Base-by-base conservation (phyloP, 768 basidiomycete genomes). In the Podaxis sp. region DNA sequence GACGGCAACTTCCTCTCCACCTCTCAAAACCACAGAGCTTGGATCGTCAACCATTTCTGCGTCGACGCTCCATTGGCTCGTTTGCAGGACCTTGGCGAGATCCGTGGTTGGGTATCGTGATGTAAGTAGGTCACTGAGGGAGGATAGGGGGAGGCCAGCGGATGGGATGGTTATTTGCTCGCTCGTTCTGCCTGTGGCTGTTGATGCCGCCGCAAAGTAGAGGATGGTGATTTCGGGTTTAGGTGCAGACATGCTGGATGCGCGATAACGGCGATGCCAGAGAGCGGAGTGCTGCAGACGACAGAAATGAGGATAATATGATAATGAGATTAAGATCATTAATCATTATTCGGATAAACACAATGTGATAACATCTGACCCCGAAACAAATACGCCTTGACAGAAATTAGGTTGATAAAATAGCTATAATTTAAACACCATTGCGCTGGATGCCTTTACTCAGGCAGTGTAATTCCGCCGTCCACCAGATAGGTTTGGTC, bases 401-500 rank as follows among this genome's bases (percentile, higher is more conserved):
- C 32, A 9, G 6, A 9, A 9, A 32, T 32, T 32, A 32, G 9
- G 32, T 9, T 32, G 32, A 1, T 32, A 32, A 32, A 32, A 6
- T 32, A 32, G 6, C 32, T 32, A 32, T 40, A 32, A 18, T 28
- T 56, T 56, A 16, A 21, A 28, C 7, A 25, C 50, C 23, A 23
- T 35, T 54, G 21, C 18, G 11, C 21, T 25, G 18, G n/a, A 38
- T 37, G 21, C 36, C 42, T 50, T 63, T 38, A 63, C 44, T 37
- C 55, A 59, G 21, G 63, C 64, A 66, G 67, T 69, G 81, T 62
- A 94, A 72, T 71, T 94, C 93, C 53, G 82, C 87, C 23, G 89
- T 90, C 96, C 95, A 99, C 83, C 92, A 89, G 46, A 99, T 89
- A 0, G 94, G 90, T 53, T 80, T 83, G 23, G 88, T 83, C 0